Conservation (phyloP, 1,284 basidiomycete genomes). For the Hypsizygus ulmarius region DNA sequence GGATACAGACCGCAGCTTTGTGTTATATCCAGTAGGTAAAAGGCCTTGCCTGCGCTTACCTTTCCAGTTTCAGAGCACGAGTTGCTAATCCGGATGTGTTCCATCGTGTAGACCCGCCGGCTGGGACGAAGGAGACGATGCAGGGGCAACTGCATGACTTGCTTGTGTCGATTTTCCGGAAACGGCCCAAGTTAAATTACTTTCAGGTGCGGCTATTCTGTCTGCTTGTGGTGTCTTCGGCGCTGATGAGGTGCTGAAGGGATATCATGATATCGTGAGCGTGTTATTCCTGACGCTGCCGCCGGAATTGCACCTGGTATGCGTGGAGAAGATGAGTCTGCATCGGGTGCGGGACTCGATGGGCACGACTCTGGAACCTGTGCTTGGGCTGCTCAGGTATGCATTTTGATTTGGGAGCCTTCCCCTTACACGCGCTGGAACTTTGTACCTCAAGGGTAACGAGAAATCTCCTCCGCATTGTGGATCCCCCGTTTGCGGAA, state of each 20-base stretch:
- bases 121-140: slow-evolving; percentile 42
- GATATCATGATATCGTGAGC: slow-evolving; percentile 90
- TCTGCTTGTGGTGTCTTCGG: background rate
- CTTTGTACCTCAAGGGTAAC: slow-evolving; percentile 12
- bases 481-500: slow-evolving; percentile 69
- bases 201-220: slow-evolving; percentile 62
- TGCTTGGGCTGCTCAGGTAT: slow-evolving; percentile 80
- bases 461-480: slow-evolving; percentile 37
- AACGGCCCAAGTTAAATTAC: slow-evolving; percentile 73
- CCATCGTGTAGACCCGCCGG: slow-evolving; percentile 25
- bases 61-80: background rate
- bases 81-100: slow-evolving; percentile 7
- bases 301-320: slow-evolving; percentile 50
- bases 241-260: slow-evolving; percentile 40
- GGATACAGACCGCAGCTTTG: slow-evolving; percentile 87
- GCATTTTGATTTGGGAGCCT: slow-evolving; percentile 7
- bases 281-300: slow-evolving; percentile 84
- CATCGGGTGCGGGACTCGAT: slow-evolving; percentile 87
- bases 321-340: slow-evolving; percentile 73
- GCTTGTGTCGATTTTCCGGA: slow-evolving; percentile 74
- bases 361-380: slow-evolving; percentile 80
- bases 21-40: slow-evolving; percentile 83
- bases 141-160: slow-evolving; percentile 72
- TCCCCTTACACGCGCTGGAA: background rate
- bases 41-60: slow-evolving; percentile 19